A percentile compares a stretch with the other conserved stretches of the same genome.
These are phyloP conservation scores for Suillus subaureus DNA, from an alignment of 768 basidiomycete species.

Conservation along the genomic window DNA sequence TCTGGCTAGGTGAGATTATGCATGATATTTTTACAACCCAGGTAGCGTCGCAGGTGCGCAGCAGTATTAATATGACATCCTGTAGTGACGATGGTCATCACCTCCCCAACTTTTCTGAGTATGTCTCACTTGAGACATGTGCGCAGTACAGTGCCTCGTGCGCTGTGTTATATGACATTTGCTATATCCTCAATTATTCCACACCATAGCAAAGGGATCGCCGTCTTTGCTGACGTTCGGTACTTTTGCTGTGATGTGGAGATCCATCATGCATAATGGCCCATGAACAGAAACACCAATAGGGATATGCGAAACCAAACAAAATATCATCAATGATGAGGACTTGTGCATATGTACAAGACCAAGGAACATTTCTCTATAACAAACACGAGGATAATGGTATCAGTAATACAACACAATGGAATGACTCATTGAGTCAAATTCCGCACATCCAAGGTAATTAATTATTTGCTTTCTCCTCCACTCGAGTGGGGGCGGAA, in stretches of 20 bases:
- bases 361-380: neutral
- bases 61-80: too few relatives aligned
- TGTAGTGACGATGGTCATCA: too few relatives aligned
- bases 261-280: too few relatives aligned
- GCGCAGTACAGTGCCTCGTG: too few relatives aligned
- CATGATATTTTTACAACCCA: too few relatives aligned
- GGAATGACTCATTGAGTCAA: neutral
- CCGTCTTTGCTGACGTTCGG: neutral
- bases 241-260: too few relatives aligned
- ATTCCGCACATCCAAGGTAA: neutral
- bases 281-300: too few relatives aligned
- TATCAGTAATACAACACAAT: neutral
- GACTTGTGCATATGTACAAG: neutral
- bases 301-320: neutral
- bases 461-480: neutral
- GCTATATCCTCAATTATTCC: neutral
- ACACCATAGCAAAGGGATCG: neutral
- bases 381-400: neutral
- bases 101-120: too few relatives aligned
- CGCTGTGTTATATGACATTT: too few relatives aligned
- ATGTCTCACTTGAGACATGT: too few relatives aligned
- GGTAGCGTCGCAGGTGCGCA: too few relatives aligned
- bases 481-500: neutral
- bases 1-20: too few relatives aligned
- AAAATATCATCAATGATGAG: neutral